A percentile compares a stretch with the other conserved stretches of the same genome.
Conservation (phyloP, 192 early-diverging fungal species). For the Rhizophagus clarus region DNA sequence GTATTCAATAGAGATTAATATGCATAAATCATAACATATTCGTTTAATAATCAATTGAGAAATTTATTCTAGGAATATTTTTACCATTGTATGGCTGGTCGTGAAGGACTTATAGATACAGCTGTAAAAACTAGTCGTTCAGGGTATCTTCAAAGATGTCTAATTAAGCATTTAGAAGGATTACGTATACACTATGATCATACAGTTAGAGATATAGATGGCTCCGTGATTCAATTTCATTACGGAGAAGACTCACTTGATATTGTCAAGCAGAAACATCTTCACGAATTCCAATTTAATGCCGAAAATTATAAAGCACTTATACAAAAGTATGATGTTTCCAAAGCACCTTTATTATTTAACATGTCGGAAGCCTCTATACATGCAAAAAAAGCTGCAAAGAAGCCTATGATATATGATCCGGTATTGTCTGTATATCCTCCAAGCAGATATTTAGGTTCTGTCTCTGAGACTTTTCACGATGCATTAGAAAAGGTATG, state of each 20-base stretch:
- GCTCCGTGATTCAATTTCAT: constrained; percentile 95
- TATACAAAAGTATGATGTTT: constrained; percentile 78
- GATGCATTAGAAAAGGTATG: constrained; percentile 56
- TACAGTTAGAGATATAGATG: constrained; percentile 94
- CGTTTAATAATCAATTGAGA: background rate
- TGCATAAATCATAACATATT: constrained; percentile 28
- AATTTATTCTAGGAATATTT: constrained; percentile 58
- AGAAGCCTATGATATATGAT: constrained; percentile 71
- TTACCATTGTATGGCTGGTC: constrained; percentile 98
- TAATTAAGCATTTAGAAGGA: constrained; percentile 99
- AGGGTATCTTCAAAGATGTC: constrained; percentile 97
- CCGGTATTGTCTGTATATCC: constrained; percentile 80
- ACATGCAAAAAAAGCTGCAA: constrained; percentile 77
- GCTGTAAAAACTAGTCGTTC: constrained; percentile 99
- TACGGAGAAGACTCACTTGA: constrained; percentile 99
- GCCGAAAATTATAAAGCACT: constrained; percentile 88
- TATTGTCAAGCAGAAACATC: constrained; percentile 90
- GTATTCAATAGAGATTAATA: constrained; percentile 53
- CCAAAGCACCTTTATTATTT: constrained; percentile 61
- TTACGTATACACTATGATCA: constrained; percentile 95
- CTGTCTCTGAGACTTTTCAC: constrained; percentile 87
- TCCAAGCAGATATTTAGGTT: constrained; percentile 84
- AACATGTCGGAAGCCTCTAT: constrained; percentile 73
- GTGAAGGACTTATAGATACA: constrained; percentile 99
- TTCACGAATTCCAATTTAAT: constrained; percentile 90